Evolutionary conservation across 1,139 yeast species (phyloP).

Genomic region (Diutina catenulata): DNA sequence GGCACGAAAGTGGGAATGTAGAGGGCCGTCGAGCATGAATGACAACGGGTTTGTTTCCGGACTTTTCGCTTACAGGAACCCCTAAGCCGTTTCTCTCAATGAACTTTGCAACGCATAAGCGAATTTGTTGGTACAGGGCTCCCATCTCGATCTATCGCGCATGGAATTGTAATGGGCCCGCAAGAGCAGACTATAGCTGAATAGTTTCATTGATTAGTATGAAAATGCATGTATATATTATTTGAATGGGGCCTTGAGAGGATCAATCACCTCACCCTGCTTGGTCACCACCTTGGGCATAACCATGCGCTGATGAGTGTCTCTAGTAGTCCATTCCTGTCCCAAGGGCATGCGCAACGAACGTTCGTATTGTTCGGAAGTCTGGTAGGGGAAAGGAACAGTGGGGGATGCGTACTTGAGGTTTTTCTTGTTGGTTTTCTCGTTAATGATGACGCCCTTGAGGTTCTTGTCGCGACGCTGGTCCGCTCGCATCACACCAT

Average conservation of each 20-base stretch:
- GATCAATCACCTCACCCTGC: slow-evolving; percentile 86
- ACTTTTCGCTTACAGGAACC: too few species aligned
- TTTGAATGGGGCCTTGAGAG: slow-evolving; percentile 30
- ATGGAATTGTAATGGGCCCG: too few species aligned
- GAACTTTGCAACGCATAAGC: too few species aligned
- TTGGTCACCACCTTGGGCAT: slow-evolving; percentile 83
- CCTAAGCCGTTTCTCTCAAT: too few species aligned
- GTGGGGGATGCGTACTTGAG: slow-evolving; percentile 73
- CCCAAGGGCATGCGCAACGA: slow-evolving; percentile 94
- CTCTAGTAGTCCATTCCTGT: slow-evolving; percentile 89
- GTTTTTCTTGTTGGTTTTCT: slow-evolving; percentile 72
- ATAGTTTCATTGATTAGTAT: too few species aligned
- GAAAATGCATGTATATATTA: too few species aligned
- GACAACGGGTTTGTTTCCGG: too few species aligned
- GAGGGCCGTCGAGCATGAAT: too few species aligned
- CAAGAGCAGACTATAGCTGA: too few species aligned
- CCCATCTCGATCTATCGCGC: too few species aligned
- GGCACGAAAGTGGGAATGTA: too few species aligned
- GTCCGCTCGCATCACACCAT: slow-evolving; percentile 61
- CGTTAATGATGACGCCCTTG: slow-evolving; percentile 81
- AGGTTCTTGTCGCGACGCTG: slow-evolving; percentile 69
- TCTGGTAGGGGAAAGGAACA: slow-evolving; percentile 92
- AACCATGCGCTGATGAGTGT: slow-evolving; percentile 75
- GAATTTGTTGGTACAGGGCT: too few species aligned
- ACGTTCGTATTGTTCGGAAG: slow-evolving; percentile 88